Evolutionary conservation across 805 yeast species (phyloP).

Genomic region (Yamadazyma endophytica): DNA sequence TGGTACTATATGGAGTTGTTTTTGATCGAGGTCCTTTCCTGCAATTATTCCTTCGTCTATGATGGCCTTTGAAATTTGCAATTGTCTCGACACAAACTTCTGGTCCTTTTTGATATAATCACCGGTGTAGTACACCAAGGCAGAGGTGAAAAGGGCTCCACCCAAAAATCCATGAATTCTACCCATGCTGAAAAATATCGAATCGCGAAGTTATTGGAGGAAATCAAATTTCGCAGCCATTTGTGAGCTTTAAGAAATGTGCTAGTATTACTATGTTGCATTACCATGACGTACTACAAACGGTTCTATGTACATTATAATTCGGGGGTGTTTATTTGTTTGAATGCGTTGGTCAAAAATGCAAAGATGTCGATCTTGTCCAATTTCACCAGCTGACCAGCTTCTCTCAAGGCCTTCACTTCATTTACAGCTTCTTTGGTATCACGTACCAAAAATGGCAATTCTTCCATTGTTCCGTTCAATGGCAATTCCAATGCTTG

Average conservation of each 20-base stretch:
- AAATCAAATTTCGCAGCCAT: too few relatives aligned
- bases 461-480: constrained; percentile 36
- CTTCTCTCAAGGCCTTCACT: constrained; percentile 46
- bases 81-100: constrained; percentile 40
- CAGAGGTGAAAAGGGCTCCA: constrained; percentile 59
- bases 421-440: constrained; percentile 41
- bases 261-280: too few relatives aligned
- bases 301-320: too few relatives aligned
- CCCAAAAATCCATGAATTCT: constrained; percentile 42
- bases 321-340: constrained; percentile 5
- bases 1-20: constrained; percentile 42
- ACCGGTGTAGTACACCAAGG: constrained; percentile 59
- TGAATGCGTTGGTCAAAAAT: constrained; percentile 31
- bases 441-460: constrained; percentile 35
- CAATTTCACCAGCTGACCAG: constrained; percentile 23
- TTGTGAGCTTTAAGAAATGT: too few relatives aligned
- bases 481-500: constrained; percentile 25
- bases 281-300: too few relatives aligned
- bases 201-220: too few relatives aligned
- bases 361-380: constrained; percentile 39
- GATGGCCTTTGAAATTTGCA: constrained; percentile 45
- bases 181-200: constrained; percentile 35
- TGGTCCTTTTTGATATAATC: constrained; percentile 50
- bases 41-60: constrained; percentile 52
- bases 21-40: constrained; percentile 41